Percentiles rank a stretch among this genome's conserved stretches.
Evolutionary conservation across 352 stramenopile genomes (phyloP).

Genomic region (Phytopythium sindhum): DNA sequence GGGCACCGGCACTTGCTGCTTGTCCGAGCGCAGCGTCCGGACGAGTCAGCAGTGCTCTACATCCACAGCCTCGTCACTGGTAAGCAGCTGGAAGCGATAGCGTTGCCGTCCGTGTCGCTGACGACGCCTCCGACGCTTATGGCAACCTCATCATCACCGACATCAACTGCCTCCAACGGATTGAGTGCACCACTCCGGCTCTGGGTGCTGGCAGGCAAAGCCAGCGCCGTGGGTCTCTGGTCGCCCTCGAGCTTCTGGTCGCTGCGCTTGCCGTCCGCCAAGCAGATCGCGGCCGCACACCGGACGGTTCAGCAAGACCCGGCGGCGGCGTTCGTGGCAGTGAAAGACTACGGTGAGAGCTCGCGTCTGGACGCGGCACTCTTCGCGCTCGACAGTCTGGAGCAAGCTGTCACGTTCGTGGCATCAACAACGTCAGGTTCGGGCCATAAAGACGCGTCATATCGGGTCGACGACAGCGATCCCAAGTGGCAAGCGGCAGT

Average conservation of each 20-base stretch:
- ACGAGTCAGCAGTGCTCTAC: conserved; percentile 11
- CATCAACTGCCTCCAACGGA: conserved; percentile 3
- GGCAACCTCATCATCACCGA: background rate
- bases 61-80: conserved; percentile 62
- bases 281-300: conserved; percentile 25
- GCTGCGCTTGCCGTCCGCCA: conserved; percentile 50
- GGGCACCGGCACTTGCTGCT: conserved; percentile 49
- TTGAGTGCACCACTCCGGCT: conserved; percentile 26
- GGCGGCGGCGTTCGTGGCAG: conserved; percentile 31
- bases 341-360: conserved; percentile 49
- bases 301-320: conserved; percentile 13
- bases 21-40: conserved; percentile 5
- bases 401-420: conserved; percentile 16
- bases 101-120: conserved; percentile 18
- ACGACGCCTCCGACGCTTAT: background rate
- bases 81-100: conserved; percentile 29
- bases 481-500: conserved; percentile 24
- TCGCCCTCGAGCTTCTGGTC: conserved; percentile 55
- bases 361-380: conserved; percentile 55
- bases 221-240: conserved; percentile 60
- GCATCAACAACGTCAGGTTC: conserved; percentile 8
- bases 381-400: conserved; percentile 61
- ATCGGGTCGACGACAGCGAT: background rate
- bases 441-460: background rate
- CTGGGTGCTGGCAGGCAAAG: conserved; percentile 44